Conservation (phyloP, 108 stramenopile genomes). For the Nitzschia inconspicua region DNA sequence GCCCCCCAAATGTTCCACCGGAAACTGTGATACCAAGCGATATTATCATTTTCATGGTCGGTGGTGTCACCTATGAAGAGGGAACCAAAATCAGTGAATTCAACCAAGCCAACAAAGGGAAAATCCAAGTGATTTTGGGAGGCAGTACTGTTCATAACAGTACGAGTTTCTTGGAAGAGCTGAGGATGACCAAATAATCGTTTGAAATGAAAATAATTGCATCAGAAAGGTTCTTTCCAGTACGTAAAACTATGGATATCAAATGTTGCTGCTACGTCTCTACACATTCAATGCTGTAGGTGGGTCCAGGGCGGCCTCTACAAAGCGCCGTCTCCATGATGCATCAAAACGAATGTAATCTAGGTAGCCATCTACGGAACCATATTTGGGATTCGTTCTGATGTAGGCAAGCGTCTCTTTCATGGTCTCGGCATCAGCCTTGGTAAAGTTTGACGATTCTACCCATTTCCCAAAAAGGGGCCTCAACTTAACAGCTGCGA, state of each 20-base stretch:
- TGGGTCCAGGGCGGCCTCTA: too few species aligned
- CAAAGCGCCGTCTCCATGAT: slow-evolving; percentile 10
- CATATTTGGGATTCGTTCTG: slow-evolving; percentile 6
- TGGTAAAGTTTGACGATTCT: background rate
- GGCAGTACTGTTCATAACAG: slow-evolving; percentile 96
- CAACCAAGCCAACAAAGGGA: slow-evolving; percentile 67
- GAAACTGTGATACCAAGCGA: slow-evolving; percentile 62
- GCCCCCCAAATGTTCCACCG: slow-evolving; percentile 23
- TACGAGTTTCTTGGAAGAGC: slow-evolving; percentile 92
- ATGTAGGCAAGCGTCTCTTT: slow-evolving; percentile 8
- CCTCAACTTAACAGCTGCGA: background rate
- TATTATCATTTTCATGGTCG: slow-evolving; percentile 93
- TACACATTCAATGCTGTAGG: too few species aligned
- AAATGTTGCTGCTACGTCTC: too few species aligned
- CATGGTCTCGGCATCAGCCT: slow-evolving; percentile 7
- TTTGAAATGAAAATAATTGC: too few species aligned
- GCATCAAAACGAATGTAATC: slow-evolving; percentile 16
- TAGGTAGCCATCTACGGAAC: slow-evolving; percentile 14
- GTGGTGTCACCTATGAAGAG: slow-evolving; percentile 97
- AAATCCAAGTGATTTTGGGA: slow-evolving; percentile 78
- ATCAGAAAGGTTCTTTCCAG: too few species aligned
- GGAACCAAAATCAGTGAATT: slow-evolving; percentile 88
- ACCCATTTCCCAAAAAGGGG: background rate
- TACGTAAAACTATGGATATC: too few species aligned
- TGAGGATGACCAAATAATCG: slow-evolving; percentile 49